These are phyloP conservation scores for Cyberlindnera americana DNA, from an alignment of 805 yeast species.

Conservation along the genomic window DNA sequence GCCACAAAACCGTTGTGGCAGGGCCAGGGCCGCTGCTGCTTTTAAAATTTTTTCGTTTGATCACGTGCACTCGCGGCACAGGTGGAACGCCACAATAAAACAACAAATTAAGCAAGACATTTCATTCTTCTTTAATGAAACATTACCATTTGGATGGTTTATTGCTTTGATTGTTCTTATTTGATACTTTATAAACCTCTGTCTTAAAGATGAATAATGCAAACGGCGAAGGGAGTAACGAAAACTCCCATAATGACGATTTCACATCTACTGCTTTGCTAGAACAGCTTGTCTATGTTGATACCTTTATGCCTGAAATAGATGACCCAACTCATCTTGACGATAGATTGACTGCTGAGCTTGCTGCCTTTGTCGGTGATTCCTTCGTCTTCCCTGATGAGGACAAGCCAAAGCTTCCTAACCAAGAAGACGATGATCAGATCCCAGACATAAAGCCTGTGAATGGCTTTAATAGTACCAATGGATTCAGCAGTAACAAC, in stretches of 20 bases:
- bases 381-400: constrained; percentile 80
- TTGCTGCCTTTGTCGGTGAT: constrained; percentile 81
- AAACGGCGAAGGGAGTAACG: too few relatives aligned
- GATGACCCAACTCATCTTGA: constrained; percentile 42
- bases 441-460: background rate
- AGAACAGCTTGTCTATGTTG: constrained; percentile 79
- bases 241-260: constrained; percentile 15
- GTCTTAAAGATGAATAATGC: too few relatives aligned
- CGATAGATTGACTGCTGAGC: constrained; percentile 56
- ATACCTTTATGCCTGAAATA: constrained; percentile 61
- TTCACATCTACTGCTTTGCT: constrained; percentile 44
- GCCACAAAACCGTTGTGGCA: too few relatives aligned
- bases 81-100: background rate
- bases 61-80: constrained; percentile 1
- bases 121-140: too few relatives aligned
- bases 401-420: constrained; percentile 48
- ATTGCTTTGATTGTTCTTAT: too few relatives aligned
- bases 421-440: constrained; percentile 13
- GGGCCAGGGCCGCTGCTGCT: too few relatives aligned
- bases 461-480: background rate
- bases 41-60: background rate
- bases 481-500: background rate
- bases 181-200: background rate
- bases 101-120: background rate
- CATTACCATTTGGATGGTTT: too few relatives aligned